Evolutionary conservation across 2,329 filamentous ascomycete species (phyloP), one percentile per base, ranked within the genome.

Genomic region (Aspergillus pseudoterreus): DNA sequence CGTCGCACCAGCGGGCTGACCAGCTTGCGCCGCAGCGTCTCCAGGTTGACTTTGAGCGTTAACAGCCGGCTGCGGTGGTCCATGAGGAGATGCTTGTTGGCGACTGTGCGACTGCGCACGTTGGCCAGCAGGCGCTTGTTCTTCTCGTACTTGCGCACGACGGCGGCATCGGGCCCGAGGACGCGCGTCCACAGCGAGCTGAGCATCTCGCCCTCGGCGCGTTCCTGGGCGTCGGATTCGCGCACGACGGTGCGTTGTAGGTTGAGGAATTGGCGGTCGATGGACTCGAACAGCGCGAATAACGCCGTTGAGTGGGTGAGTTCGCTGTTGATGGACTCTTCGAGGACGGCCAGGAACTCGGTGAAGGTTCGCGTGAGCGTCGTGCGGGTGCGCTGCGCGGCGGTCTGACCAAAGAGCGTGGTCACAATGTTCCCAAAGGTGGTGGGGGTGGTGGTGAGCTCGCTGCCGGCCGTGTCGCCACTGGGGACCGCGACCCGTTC

Each of bases 181-280:
- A 95, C 83, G 43, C 86, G 85, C 2, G 88, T 88, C 92, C 92
- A 97, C 8, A 96, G 81, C 2, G 85, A 87, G 2, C 86, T 86
- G 41, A 96, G 84, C 63, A 94, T 81, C 64, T 96, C 90, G 55
- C 84, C 85, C 67, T 95, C 88, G 27, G 85, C 78, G 39, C 86
- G 85, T 57, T 96, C 90, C 66, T 96, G 90, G 5, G 82, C 82
- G 56, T 88, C 86, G 17, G 86, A 84, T 73, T 96, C 92, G 62
- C 90, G 88, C 50, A 89, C 86, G 9, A 95, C 91, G 4, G 85
- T 88, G 54, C 91, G 86, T 57, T 90, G 90, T 1, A 96, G 80
- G 68, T 94, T 95, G 55, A 91, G 81, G 71, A 96, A 96, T 68
- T 95, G 90, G 48, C 85, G 82, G 72, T 97, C 92, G 60, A 96